Conservation (phyloP, 2,329 filamentous ascomycete genomes). For the Colletotrichum plurivorum region DNA sequence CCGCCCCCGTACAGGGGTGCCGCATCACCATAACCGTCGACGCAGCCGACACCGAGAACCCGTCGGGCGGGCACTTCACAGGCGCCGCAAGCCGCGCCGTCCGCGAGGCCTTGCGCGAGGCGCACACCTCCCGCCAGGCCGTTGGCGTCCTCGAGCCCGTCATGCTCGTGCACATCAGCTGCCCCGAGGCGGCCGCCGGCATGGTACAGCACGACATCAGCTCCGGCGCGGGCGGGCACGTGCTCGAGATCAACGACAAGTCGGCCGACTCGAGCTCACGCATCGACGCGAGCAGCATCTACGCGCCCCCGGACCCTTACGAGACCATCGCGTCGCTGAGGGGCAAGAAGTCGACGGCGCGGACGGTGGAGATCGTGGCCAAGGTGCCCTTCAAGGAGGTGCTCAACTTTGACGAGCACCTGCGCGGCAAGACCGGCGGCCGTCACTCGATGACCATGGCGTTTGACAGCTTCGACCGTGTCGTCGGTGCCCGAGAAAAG, state of each 20-base stretch:
- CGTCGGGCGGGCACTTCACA: slow-evolving; percentile 78
- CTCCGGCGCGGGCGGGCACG: slow-evolving; percentile 78
- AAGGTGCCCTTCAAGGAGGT: slow-evolving; percentile 96
- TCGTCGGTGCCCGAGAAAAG: slow-evolving; percentile 69
- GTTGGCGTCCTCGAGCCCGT: slow-evolving; percentile 90
- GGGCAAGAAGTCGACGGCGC: slow-evolving; percentile 63
- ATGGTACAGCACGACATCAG: slow-evolving; percentile 87
- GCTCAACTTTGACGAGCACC: slow-evolving; percentile 92
- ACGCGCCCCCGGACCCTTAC: slow-evolving; percentile 89
- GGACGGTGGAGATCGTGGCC: slow-evolving; percentile 79
- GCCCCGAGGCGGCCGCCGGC: slow-evolving; percentile 86
- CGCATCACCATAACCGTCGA: slow-evolving; percentile 78
- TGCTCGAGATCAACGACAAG: slow-evolving; percentile 77
- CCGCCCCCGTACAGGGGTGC: slow-evolving; percentile 84
- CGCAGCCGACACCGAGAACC: slow-evolving; percentile 67
- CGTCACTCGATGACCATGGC: slow-evolving; percentile 74
- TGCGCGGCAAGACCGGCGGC: slow-evolving; percentile 90
- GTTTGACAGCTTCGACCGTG: slow-evolving; percentile 70
- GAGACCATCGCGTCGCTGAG: slow-evolving; percentile 71
- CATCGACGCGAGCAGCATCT: slow-evolving; percentile 83
- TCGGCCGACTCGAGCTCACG: slow-evolving; percentile 55
- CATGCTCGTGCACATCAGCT: slow-evolving; percentile 89
- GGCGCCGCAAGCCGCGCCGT: slow-evolving; percentile 74
- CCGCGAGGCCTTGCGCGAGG: slow-evolving; percentile 76
- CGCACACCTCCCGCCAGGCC: slow-evolving; percentile 62